Conservation (phyloP, 1,284 basidiomycete genomes). For the Stereum hirsutum region DNA sequence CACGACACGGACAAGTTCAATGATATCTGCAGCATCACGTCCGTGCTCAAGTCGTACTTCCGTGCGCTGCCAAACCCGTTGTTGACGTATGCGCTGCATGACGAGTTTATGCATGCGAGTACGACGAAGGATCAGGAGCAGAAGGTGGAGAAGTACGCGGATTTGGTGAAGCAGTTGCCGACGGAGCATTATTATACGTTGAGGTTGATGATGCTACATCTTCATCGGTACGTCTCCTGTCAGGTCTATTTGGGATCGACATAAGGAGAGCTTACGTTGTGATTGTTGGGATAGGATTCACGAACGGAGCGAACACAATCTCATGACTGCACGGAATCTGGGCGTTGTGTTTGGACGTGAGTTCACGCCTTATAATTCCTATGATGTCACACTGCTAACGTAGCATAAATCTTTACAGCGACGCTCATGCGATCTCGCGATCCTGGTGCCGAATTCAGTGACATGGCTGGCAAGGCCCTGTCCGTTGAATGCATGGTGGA, state of each 20-base stretch:
- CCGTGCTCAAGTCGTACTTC: conserved; percentile 96
- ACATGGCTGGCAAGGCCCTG: conserved; percentile 94
- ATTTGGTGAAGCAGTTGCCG: conserved; percentile 75
- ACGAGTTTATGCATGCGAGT: conserved; percentile 77
- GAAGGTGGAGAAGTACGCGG: conserved; percentile 56
- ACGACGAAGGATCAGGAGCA: conserved; percentile 54
- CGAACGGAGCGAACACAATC: conserved; percentile 63
- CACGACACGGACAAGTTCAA: conserved; percentile 86
- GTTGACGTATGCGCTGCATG: conserved; percentile 86
- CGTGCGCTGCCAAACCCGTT: conserved; percentile 85
- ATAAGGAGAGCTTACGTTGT: no score
- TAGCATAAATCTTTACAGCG: conserved; percentile 40
- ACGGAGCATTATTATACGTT: conserved; percentile 85
- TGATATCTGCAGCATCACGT: conserved; percentile 95
- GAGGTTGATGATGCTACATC: conserved; percentile 76
- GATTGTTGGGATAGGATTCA: conserved; percentile 46
- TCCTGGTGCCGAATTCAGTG: conserved; percentile 84
- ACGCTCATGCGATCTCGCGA: conserved; percentile 90
- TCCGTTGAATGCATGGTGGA: conserved; percentile 90
- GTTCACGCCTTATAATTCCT: conserved; percentile 28
- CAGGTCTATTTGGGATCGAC: no score
- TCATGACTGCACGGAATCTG: conserved; percentile 93
- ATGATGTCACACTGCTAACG: neutral
- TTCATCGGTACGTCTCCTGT: conserved; percentile 54
- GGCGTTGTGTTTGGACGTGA: conserved; percentile 99